Conservation (phyloP, 148 eudicot genomes). For the Silene latifolia region DNA sequence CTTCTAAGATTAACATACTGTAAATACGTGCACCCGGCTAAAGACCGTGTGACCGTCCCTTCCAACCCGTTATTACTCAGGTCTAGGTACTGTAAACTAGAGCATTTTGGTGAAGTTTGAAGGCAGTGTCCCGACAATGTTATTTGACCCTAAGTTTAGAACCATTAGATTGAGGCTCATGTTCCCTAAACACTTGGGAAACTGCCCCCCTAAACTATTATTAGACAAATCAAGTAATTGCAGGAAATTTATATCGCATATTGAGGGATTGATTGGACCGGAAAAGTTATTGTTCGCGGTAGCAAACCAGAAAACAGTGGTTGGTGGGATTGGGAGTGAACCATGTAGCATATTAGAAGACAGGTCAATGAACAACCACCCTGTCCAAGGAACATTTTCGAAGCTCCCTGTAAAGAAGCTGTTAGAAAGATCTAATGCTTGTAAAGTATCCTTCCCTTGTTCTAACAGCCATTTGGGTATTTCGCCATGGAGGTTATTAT, state of each 20-base stretch:
- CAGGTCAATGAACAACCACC: neutral
- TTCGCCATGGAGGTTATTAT: constrained; percentile 22
- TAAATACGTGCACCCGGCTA: constrained; percentile 19
- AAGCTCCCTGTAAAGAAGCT: constrained; percentile 23
- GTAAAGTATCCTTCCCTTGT: constrained; percentile 9
- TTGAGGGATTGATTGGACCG: constrained; percentile 9
- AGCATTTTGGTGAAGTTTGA: neutral
- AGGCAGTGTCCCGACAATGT: constrained; percentile 22
- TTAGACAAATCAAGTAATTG: constrained; percentile 17
- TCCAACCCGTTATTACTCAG: constrained; percentile 19
- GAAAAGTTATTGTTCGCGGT: constrained; percentile 25
- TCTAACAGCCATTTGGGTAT: constrained; percentile 21
- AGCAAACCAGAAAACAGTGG: neutral
- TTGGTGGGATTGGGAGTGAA: constrained; percentile 26
- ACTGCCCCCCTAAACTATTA: constrained; percentile 18
- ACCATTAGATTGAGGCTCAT: constrained; percentile 5
- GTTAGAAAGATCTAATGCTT: constrained; percentile 18
- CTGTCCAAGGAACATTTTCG: constrained; percentile 6
- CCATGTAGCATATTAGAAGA: constrained; percentile 31
- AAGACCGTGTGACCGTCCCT: neutral
- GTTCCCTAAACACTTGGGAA: constrained; percentile 25
- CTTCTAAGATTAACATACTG: constrained; percentile 18
- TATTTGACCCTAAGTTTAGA: constrained; percentile 16
- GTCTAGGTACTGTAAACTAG: constrained; percentile 13
- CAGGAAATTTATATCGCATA: constrained; percentile 2